Conservation (phyloP, 2,329 filamentous ascomycete species). For the Dothideomycetes sp. region DNA sequence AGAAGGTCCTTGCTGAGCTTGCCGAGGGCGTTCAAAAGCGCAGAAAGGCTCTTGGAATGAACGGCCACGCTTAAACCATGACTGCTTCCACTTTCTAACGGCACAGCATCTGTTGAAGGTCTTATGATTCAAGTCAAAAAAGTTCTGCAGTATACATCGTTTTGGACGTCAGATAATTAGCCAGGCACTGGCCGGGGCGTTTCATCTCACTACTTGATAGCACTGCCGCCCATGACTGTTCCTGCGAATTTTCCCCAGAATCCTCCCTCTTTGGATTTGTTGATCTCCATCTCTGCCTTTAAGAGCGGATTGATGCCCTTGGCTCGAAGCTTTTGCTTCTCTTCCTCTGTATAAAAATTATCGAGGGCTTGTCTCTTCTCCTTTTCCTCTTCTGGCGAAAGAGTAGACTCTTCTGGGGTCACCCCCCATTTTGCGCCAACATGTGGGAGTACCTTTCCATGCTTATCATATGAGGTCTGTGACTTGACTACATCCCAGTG, state of each 20-base stretch:
- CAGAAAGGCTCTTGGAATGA: constrained; percentile 34
- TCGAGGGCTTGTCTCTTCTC: too few species aligned
- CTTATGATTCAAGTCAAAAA: too few species aligned
- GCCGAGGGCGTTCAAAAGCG: constrained; percentile 71
- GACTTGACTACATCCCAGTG: too few species aligned
- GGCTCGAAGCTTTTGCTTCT: constrained; percentile 5
- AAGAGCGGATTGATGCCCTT: constrained; percentile 11
- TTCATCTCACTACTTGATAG: constrained; percentile 6
- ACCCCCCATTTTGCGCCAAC: too few species aligned
- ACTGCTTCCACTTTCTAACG: neutral
- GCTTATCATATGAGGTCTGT: too few species aligned
- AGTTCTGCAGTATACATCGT: too few species aligned
- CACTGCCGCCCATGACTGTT: constrained; percentile 10
- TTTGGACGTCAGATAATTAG: too few species aligned
- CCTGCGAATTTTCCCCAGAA: constrained; percentile 11
- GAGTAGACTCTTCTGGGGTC: too few species aligned
- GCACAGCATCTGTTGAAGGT: too few species aligned
- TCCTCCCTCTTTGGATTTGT: constrained; percentile 3
- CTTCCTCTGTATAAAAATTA: constrained; percentile 9
- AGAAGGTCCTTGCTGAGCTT: constrained; percentile 63
- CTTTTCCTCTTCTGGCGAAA: too few species aligned
- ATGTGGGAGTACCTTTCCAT: too few species aligned
- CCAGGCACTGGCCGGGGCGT: too few species aligned
- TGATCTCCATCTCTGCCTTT: constrained; percentile 12
- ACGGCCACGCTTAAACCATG: constrained; percentile 5